Evolutionary conservation across 1,284 basidiomycete genomes (phyloP).

Genomic region (Cryptococcus hybrid): DNA sequence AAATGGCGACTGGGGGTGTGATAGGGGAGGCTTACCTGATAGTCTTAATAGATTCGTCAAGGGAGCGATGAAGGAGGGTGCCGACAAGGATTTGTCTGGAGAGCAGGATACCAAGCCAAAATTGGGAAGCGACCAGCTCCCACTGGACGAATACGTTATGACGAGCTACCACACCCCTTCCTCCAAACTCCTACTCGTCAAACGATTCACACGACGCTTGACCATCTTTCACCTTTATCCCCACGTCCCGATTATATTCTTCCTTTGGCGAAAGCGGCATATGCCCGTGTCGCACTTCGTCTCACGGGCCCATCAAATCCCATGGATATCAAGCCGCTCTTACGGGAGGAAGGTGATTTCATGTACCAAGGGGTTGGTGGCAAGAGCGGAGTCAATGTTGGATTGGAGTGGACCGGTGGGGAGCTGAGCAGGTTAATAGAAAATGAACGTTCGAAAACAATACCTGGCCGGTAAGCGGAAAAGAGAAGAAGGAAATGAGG

Average conservation of each 20-base stretch:
- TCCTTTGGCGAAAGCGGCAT: constrained; percentile 14
- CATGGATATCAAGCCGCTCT: constrained; percentile 36
- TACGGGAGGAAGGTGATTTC: constrained; percentile 37
- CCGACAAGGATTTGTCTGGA: not conserved
- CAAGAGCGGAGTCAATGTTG: constrained; percentile 26
- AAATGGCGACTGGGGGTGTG: constrained; percentile 30
- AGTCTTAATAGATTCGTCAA: constrained; percentile 40
- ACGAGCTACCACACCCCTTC: constrained; percentile 28
- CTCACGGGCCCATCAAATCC: constrained; percentile 27
- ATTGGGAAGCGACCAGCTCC: constrained; percentile 5
- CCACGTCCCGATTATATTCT: not conserved
- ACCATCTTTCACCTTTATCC: constrained; percentile 1
- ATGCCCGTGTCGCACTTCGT: constrained; percentile 26
- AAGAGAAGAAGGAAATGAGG: not conserved
- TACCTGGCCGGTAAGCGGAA: constrained; percentile 1
- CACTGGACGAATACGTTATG: constrained; percentile 29
- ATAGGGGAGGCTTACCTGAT: constrained; percentile 42
- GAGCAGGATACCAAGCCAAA: not conserved
- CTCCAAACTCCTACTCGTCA: constrained; percentile 11
- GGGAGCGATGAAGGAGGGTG: constrained; percentile 31
- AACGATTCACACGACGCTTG: constrained; percentile 10
- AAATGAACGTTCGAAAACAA: not conserved
- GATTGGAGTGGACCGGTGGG: constrained; percentile 28
- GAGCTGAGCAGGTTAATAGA: constrained; percentile 22
- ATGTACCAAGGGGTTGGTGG: constrained; percentile 31